Percentiles rank a stretch among this genome's conserved stretches.
phyloP scores from a whole-genome alignment of 176 grass and related monocot species.

The Avena sativa region DNA sequence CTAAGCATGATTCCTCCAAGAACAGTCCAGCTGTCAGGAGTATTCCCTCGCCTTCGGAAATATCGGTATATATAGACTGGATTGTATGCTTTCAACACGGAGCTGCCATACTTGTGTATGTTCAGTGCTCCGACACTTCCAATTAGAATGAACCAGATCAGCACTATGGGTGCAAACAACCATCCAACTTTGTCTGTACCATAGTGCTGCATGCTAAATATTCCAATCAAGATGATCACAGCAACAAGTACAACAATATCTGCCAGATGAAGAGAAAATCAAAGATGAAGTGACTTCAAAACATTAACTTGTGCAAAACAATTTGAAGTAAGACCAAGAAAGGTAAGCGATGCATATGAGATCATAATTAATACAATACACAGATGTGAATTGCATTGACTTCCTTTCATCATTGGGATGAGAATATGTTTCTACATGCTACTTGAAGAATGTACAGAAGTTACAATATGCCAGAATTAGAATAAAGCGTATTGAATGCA shows the following conservation, averaged over 20 bases:
- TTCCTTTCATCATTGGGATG: constrained; percentile 36
- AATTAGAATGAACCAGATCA: constrained; percentile 94
- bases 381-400: neutral
- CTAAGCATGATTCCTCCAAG: constrained; percentile 97
- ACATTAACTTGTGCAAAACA: constrained; percentile 23
- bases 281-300: constrained; percentile 31
- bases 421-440: constrained; percentile 28
- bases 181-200: constrained; percentile 98
- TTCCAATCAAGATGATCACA: constrained; percentile 86
- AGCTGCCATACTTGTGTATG: constrained; percentile 78
- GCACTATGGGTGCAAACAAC: constrained; percentile 94
- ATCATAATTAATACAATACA: constrained; percentile 27
- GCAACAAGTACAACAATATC: constrained; percentile 92
- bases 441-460: neutral
- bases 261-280: constrained; percentile 54
- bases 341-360: neutral
- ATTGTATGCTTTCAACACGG: constrained; percentile 90
- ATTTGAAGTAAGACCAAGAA: constrained; percentile 18
- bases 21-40: constrained; percentile 68
- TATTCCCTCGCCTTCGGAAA: constrained; percentile 60
- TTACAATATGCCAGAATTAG: neutral
- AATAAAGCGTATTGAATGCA: constrained; percentile 3
- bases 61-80: constrained; percentile 79
- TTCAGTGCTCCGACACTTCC: constrained; percentile 85
- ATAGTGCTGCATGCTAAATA: constrained; percentile 98